These are phyloP conservation scores for Trichoderma sp. DNA, from an alignment of 2,329 filamentous ascomycete species.

Conservation along the genomic window DNA sequence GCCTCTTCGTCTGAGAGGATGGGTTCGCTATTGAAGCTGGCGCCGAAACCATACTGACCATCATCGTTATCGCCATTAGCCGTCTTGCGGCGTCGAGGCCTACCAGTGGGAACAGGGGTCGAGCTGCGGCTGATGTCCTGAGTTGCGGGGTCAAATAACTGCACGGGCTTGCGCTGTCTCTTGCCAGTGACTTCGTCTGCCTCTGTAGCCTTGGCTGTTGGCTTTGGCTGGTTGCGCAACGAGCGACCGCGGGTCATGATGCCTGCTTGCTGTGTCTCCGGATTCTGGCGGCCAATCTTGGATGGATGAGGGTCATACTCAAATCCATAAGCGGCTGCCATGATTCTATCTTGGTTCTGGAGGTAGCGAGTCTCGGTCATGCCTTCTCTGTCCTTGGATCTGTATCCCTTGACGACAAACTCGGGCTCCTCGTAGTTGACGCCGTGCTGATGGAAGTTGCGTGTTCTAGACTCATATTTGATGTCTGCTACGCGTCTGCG, in stretches of 20 bases:
- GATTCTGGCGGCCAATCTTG: constrained; percentile 61
- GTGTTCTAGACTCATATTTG: constrained; percentile 48
- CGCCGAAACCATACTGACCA: constrained; percentile 29
- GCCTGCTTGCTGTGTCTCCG: constrained; percentile 53
- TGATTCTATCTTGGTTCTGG: constrained; percentile 57
- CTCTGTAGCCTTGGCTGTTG: constrained; percentile 61
- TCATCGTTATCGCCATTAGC: constrained; percentile 35
- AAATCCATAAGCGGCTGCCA: constrained; percentile 62
- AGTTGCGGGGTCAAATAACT: constrained; percentile 52
- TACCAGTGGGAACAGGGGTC: constrained; percentile 46
- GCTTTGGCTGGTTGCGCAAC: constrained; percentile 58
- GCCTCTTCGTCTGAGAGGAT: constrained; percentile 35
- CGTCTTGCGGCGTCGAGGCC: constrained; percentile 37
- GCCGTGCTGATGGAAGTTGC: constrained; percentile 43
- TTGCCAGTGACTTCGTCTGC: constrained; percentile 54
- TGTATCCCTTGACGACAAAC: constrained; percentile 57
- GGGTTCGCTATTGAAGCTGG: constrained; percentile 39
- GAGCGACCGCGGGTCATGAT: constrained; percentile 54
- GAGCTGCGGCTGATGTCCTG: constrained; percentile 54
- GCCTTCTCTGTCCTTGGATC: constrained; percentile 47
- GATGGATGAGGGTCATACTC: constrained; percentile 60
- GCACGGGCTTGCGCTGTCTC: constrained; percentile 54
- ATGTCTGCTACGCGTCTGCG: constrained; percentile 52
- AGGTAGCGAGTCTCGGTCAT: constrained; percentile 49
- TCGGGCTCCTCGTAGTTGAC: constrained; percentile 52